Evolutionary conservation across 352 stramenopile species (phyloP).

Genomic region (Pythium brachiatum): DNA sequence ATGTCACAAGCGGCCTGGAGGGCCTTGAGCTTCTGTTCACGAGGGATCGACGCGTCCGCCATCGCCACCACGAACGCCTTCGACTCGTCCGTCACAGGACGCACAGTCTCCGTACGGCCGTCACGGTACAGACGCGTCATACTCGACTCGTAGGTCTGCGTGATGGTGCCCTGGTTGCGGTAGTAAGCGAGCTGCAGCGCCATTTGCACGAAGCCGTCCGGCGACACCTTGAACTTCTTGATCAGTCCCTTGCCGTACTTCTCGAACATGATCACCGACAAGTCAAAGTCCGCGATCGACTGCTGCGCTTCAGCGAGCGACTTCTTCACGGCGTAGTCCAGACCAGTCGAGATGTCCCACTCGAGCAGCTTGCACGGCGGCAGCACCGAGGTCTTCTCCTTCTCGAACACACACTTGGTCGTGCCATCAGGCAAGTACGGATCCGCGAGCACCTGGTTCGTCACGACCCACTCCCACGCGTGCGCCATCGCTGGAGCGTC

Average conservation of each 20-base stretch:
- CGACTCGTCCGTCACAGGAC: conserved; percentile 87
- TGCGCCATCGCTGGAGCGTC: conserved; percentile 88
- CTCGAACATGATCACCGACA: conserved; percentile 86
- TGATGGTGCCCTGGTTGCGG: conserved; percentile 90
- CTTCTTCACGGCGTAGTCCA: conserved; percentile 54
- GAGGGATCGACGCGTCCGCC: conserved; percentile 60
- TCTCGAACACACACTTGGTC: conserved; percentile 36
- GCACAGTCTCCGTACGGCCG: conserved; percentile 93
- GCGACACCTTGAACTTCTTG: conserved; percentile 92
- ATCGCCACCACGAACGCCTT: conserved; percentile 90
- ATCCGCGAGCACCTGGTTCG: conserved; percentile 46
- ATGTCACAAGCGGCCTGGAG: conserved; percentile 84
- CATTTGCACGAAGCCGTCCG: conserved; percentile 96
- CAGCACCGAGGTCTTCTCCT: conserved; percentile 46
- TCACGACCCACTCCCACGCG: conserved; percentile 75
- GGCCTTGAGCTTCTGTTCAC: conserved; percentile 78
- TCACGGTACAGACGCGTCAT: conserved; percentile 96
- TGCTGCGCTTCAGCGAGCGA: conserved; percentile 47
- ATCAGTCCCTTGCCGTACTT: conserved; percentile 88
- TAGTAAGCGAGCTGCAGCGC: conserved; percentile 96
- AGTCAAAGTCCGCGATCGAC: conserved; percentile 87
- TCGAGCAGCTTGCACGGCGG: conserved; percentile 46
- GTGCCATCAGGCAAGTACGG: conserved; percentile 63
- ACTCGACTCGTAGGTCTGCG: conserved; percentile 96
- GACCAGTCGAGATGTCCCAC: conserved; percentile 59